These are phyloP conservation scores for Wickerhamiella pararugosa DNA, from an alignment of 1,139 yeast genomes.

Conservation along the genomic window DNA sequence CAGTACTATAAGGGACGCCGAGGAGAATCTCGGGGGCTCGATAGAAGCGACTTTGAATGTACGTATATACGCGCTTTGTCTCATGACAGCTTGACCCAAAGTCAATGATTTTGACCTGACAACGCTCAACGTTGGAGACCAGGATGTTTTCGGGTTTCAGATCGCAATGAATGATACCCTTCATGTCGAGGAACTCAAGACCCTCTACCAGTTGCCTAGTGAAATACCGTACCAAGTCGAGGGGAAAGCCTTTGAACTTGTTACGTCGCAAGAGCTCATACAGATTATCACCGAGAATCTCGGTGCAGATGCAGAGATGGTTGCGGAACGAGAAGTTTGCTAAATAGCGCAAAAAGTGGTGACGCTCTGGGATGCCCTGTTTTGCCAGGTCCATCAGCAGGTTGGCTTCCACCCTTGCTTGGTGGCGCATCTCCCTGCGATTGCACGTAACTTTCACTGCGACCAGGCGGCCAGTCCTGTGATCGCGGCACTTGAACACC, in stretches of 20 bases:
- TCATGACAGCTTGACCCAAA: slow-evolving; percentile 96
- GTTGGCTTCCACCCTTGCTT: slow-evolving; percentile 66
- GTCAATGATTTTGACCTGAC: slow-evolving; percentile 84
- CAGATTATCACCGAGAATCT: slow-evolving; percentile 51
- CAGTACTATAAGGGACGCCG: slow-evolving; percentile 58
- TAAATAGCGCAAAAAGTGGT: slow-evolving; percentile 38
- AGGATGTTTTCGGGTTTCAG: slow-evolving; percentile 88
- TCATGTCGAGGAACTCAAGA: slow-evolving; percentile 41
- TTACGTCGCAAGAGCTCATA: slow-evolving; percentile 51
- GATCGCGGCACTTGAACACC: slow-evolving; percentile 58
- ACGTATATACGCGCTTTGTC: slow-evolving; percentile 76
- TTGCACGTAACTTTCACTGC: slow-evolving; percentile 71
- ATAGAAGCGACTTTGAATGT: slow-evolving; percentile 89
- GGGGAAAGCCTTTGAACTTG: slow-evolving; percentile 44
- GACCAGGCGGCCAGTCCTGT: slow-evolving; percentile 39
- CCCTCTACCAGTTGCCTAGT: slow-evolving; percentile 45
- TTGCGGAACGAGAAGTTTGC: slow-evolving; percentile 71
- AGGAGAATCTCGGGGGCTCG: slow-evolving; percentile 77
- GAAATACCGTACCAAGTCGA: slow-evolving; percentile 36
- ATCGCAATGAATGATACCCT: slow-evolving; percentile 62
- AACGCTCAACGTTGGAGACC: slow-evolving; percentile 66
- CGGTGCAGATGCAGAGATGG: slow-evolving; percentile 72
- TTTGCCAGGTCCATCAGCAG: slow-evolving; percentile 31
- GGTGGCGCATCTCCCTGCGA: slow-evolving; percentile 58
- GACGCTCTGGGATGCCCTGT: slow-evolving; percentile 31